Conservation (phyloP, 192 early-diverging fungal genomes). For the Backusella parvicylindrica region DNA sequence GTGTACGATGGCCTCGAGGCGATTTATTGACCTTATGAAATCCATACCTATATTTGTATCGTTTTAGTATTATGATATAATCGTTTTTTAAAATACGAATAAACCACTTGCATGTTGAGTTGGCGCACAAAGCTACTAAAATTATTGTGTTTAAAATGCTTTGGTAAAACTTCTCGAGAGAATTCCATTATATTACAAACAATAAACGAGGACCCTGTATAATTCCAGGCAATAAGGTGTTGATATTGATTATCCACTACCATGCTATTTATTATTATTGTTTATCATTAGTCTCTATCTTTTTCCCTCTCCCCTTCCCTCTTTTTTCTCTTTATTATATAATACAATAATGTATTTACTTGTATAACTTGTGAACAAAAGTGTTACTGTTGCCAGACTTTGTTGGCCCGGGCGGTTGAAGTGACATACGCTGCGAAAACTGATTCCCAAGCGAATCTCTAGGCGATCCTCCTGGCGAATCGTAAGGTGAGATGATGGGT, state of each 20-base stretch:
- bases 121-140: conserved; percentile 87
- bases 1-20: conserved; percentile 77
- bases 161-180: conserved; percentile 83
- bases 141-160: conserved; percentile 93
- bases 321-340: background rate
- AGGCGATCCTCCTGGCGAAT: conserved; percentile 11
- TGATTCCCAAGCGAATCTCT: conserved; percentile 2
- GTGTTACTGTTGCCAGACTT: conserved; percentile 41
- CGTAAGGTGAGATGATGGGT: conserved; percentile 9
- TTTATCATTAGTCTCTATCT: conserved; percentile 2
- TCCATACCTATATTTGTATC: conserved; percentile 62
- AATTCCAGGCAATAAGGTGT: conserved; percentile 90
- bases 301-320: too few species aligned
- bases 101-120: conserved; percentile 70
- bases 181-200: conserved; percentile 90
- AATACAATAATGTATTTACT: conserved; percentile 35
- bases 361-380: conserved; percentile 58
- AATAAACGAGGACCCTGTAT: conserved; percentile 81
- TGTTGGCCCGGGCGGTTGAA: background rate
- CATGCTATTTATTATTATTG: conserved; percentile 49
- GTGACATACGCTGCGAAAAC: conserved; percentile 22
- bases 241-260: conserved; percentile 83
- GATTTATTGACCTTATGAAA: conserved; percentile 94
- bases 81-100: conserved; percentile 5
- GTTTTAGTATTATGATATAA: background rate